A percentile compares a stretch with the other conserved stretches of the same genome.
These are phyloP conservation scores for Ascochyta pisi DNA, from an alignment of 2,329 filamentous ascomycete genomes.

Conservation along the genomic window DNA sequence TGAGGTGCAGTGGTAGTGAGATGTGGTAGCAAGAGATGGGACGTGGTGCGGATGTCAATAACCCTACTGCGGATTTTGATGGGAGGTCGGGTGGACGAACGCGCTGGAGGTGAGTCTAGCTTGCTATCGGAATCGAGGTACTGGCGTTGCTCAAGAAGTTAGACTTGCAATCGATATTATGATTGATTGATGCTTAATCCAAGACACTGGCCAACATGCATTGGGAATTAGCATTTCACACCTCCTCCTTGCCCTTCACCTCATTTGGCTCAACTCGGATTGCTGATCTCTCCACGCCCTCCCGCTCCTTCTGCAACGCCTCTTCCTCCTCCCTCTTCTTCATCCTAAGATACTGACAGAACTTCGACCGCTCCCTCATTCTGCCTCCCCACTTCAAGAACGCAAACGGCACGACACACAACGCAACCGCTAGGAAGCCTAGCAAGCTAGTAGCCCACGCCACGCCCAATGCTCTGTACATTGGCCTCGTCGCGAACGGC, in stretches of 20 bases:
- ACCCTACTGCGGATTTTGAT: too few relatives aligned
- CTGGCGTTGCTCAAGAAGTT: too few relatives aligned
- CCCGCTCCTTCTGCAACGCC: slow-evolving; percentile 27
- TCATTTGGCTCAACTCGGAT: slow-evolving; percentile 1
- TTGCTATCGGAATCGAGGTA: too few relatives aligned
- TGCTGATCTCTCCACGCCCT: slow-evolving; percentile 1
- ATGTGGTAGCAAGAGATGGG: too few relatives aligned
- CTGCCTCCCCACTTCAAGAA: slow-evolving; percentile 62
- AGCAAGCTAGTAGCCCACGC: slow-evolving; percentile 68
- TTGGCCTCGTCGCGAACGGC: slow-evolving; percentile 55
- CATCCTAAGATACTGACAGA: slow-evolving; percentile 65
- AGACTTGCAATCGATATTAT: too few relatives aligned
- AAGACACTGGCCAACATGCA: too few relatives aligned
- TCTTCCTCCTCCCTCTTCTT: slow-evolving; percentile 44
- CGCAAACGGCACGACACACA: slow-evolving; percentile 64
- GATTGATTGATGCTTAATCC: too few relatives aligned
- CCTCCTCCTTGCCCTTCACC: slow-evolving; percentile 22
- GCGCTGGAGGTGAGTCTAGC: not conserved
- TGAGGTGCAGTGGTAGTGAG: too few relatives aligned
- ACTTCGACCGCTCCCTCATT: slow-evolving; percentile 65
- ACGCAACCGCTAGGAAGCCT: slow-evolving; percentile 56
- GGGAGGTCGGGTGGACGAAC: too few relatives aligned
- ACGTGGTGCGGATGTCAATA: too few relatives aligned
- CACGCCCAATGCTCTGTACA: slow-evolving; percentile 74
- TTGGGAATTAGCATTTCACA: not conserved